A percentile compares a stretch with the other conserved stretches of the same genome.
Conservation (phyloP, 208 protist genomes). For the Leishmania aethiopica region DNA sequence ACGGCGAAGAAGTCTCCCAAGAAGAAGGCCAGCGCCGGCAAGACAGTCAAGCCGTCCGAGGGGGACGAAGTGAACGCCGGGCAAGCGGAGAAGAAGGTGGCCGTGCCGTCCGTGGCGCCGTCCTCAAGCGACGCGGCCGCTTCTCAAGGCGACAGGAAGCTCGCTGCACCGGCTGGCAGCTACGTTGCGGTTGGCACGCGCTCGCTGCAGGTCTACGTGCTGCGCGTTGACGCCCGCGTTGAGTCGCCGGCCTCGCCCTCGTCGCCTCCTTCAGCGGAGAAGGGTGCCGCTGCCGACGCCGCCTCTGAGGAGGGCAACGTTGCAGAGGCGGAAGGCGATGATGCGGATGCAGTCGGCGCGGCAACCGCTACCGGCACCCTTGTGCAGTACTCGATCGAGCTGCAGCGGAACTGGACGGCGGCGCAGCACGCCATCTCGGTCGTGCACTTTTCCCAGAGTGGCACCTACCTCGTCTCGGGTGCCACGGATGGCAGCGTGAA, state of each 20-base stretch:
- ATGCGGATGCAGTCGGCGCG: background rate
- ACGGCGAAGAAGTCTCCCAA: background rate
- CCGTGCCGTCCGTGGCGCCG: background rate
- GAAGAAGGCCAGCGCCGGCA: background rate
- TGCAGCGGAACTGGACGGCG: constrained; percentile 78
- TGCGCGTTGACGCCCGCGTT: constrained; percentile 51
- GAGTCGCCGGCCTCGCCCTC: constrained; percentile 5
- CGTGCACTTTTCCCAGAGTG: constrained; percentile 73
- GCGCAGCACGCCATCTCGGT: constrained; percentile 88
- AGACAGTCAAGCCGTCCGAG: background rate
- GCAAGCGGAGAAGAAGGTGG: background rate
- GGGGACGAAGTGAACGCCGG: background rate
- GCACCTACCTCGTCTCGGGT: constrained; percentile 73
- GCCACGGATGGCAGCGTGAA: constrained; percentile 87
- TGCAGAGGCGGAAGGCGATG: background rate
- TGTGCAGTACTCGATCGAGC: constrained; percentile 37
- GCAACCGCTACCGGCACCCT: background rate
- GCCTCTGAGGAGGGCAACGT: background rate
- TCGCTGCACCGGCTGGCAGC: constrained; percentile 48
- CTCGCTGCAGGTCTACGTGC: constrained; percentile 77
- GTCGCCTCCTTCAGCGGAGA: background rate
- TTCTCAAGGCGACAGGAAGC: constrained; percentile 14
- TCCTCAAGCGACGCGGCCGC: background rate
- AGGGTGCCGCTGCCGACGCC: background rate
- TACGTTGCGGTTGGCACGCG: constrained; percentile 87